Evolutionary conservation across 2,329 filamentous ascomycete genomes (phyloP).

Genomic region (Claviceps cyperi): DNA sequence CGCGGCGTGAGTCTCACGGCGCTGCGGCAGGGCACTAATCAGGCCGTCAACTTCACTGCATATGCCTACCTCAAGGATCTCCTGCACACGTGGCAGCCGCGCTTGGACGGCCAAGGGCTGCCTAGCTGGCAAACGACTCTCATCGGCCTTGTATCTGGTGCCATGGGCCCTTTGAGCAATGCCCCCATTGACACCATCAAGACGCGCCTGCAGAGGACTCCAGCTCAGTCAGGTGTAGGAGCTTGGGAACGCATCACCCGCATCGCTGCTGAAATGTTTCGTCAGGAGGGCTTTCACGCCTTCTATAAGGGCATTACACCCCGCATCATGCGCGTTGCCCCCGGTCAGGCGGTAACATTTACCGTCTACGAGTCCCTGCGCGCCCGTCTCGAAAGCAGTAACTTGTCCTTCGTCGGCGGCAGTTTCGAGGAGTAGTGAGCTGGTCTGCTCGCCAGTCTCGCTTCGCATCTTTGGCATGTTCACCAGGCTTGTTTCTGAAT

Average conservation of each 20-base stretch:
- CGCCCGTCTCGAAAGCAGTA: slow-evolving; percentile 54
- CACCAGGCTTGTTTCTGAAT: neutral
- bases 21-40: slow-evolving; percentile 87
- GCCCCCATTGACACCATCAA: slow-evolving; percentile 99
- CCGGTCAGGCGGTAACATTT: slow-evolving; percentile 71
- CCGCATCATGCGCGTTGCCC: slow-evolving; percentile 90
- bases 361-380: slow-evolving; percentile 69
- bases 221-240: slow-evolving; percentile 65
- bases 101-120: slow-evolving; percentile 42
- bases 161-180: slow-evolving; percentile 91
- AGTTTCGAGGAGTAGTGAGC: slow-evolving; percentile 49
- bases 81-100: slow-evolving; percentile 58
- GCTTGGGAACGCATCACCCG: slow-evolving; percentile 63
- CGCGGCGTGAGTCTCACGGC: slow-evolving; percentile 89
- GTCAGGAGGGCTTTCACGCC: slow-evolving; percentile 81
- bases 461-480: neutral
- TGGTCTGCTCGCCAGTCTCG: neutral
- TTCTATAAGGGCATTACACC: slow-evolving; percentile 99
- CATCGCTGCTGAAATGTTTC: slow-evolving; percentile 74
- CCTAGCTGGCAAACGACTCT: slow-evolving; percentile 82
- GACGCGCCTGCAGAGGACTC: slow-evolving; percentile 84
- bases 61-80: slow-evolving; percentile 84
- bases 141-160: slow-evolving; percentile 81
- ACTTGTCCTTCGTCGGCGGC: slow-evolving; percentile 42
- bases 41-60: slow-evolving; percentile 97